Conservation (phyloP, 805 yeast genomes). For the Candida hispaniensis region DNA sequence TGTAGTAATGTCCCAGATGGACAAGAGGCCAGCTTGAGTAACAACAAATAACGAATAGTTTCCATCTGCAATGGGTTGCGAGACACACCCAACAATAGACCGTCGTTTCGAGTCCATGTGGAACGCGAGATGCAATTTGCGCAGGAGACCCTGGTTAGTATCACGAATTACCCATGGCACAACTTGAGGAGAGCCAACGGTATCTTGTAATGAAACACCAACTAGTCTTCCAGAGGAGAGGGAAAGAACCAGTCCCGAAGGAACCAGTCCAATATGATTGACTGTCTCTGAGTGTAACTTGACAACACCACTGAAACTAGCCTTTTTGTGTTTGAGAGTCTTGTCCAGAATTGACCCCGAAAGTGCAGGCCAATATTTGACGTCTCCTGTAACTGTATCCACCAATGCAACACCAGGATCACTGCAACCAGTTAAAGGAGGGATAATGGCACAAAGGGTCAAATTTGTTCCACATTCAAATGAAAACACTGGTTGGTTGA, state of each 20-base stretch:
- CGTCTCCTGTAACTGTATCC: too few relatives aligned
- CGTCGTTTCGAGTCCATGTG: slow-evolving; percentile 2
- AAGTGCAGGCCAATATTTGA: too few relatives aligned
- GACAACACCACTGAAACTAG: too few relatives aligned
- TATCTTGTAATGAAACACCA: slow-evolving; percentile 6
- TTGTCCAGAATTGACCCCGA: too few relatives aligned
- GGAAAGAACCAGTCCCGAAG: slow-evolving; percentile 3
- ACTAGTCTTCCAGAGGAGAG: slow-evolving; percentile 9
- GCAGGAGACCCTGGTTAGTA: slow-evolving; percentile 5
- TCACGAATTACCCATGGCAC: slow-evolving; percentile 7
- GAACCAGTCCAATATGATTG: too few relatives aligned
- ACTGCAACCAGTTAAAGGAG: too few relatives aligned
- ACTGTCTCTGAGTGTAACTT: too few relatives aligned
- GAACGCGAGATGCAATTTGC: slow-evolving; percentile 12
- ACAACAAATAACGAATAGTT: slow-evolving; percentile 28
- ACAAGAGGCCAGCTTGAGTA: slow-evolving; percentile 37
- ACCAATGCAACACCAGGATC: too few relatives aligned
- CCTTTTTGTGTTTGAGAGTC: too few relatives aligned
- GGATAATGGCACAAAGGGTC: slow-evolving; percentile 8
- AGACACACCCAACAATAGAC: slow-evolving; percentile 1
- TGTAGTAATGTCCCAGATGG: slow-evolving; percentile 40
- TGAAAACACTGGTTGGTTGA: slow-evolving; percentile 45
- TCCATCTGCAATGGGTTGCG: background rate
- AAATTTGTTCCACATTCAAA: slow-evolving; percentile 31
- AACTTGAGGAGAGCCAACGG: slow-evolving; percentile 6